Percentiles rank a stretch among this genome's conserved stretches.
phyloP scores from a whole-genome alignment of 163 green algal genomes.

The Trebouxia gelatinosa region DNA sequence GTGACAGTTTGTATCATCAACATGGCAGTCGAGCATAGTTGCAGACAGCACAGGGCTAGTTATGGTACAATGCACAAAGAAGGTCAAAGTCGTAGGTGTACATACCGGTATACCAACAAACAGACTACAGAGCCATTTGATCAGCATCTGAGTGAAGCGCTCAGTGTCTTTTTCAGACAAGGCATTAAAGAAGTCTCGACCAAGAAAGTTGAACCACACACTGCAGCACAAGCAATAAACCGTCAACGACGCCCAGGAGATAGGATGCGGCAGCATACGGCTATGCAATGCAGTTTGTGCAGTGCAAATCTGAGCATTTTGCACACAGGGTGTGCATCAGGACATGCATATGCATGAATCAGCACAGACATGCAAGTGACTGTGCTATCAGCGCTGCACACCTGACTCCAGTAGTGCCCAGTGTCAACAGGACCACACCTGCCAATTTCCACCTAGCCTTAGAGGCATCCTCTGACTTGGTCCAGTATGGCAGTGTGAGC shows the following conservation, averaged over 20 bases:
- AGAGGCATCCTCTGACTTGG: conserved; percentile 53
- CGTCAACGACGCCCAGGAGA: neutral
- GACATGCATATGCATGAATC: neutral
- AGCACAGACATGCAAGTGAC: neutral
- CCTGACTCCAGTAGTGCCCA: conserved; percentile 92
- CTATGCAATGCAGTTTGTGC: neutral
- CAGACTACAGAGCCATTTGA: conserved; percentile 79
- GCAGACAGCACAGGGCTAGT: neutral
- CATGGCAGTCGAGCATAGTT: no score
- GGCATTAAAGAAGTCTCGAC: conserved; percentile 98
- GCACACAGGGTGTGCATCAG: no score
- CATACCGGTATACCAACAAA: conserved; percentile 48
- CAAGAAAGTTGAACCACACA: conserved; percentile 96
- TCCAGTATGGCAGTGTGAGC: conserved; percentile 91
- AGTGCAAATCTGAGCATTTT: no score
- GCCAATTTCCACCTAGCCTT: conserved; percentile 76
- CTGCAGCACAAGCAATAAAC: conserved; percentile 54
- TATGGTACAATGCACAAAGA: neutral
- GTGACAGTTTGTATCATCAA: no score
- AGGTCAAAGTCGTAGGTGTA: neutral
- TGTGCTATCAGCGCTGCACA: no score
- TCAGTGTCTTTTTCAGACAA: conserved; percentile 84
- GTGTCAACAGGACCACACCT: conserved; percentile 86
- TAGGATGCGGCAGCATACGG: neutral
- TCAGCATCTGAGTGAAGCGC: conserved; percentile 80